Evolutionary conservation across 2,329 filamentous ascomycete species (phyloP), one percentile per base, ranked within the genome.

Genomic region (Metarhizium album): DNA sequence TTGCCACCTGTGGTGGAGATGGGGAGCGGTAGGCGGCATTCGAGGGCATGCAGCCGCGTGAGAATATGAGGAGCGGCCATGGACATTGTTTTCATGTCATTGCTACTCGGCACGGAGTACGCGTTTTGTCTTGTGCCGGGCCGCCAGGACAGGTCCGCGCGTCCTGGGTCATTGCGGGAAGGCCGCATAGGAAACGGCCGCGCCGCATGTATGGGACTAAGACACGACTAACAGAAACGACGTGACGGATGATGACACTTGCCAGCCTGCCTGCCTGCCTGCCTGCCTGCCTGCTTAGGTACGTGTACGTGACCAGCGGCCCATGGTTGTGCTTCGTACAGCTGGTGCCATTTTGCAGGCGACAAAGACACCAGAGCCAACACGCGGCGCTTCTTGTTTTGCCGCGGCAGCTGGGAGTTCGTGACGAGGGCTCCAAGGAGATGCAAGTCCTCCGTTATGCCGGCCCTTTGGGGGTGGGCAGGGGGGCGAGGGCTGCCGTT

Each of bases 141-240:
- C 33, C 51, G 37, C 29, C 14, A 43, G 5, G 40, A 35, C 22
- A 22, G 37, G 45, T 24, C 37, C 7, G 23, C 37, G 35, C 13
- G 33, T 23, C 9, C 29, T 42, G 29, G 13, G 29, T n/a, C 35
- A 38, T n/a, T 27, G 46, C 48, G 51, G 48, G 40, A 40, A 49
- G 46, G 31, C 40, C 50, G 46, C 50, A 45, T 52, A 6, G 14
- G 14, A 23, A 31, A 48, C n/a, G 49, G 37, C 48, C 48, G 24
- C 23, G 23, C 33, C 24, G 40, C 7, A 29, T 29, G 27, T 27
- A 27, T 27, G 24, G 22, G 33, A 18, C 9, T 20, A 42, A 33
- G 43, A 46, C 43, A 31, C 27, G 43, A 46, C 43, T 46, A 46
- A 33, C 33, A 46, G 29, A 33, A 33, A 46, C 40, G 40, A 23